Percentiles rank a stretch among this genome's conserved stretches.
Conservation (phyloP, 345 rosid species). For the Nephelium lappaceum region DNA sequence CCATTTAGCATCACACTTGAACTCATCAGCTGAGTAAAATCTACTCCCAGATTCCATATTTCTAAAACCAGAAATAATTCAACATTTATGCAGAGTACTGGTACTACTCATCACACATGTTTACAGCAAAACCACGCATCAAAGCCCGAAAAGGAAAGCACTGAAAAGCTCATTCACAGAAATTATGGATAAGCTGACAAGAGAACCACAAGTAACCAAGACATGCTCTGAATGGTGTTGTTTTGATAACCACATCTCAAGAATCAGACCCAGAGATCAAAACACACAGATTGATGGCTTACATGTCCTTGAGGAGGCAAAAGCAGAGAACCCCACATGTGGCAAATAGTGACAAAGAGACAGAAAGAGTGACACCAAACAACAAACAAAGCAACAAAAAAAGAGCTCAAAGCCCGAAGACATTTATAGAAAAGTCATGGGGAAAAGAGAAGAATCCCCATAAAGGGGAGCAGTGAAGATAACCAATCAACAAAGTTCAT, state of each 20-base stretch:
- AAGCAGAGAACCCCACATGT: conserved; percentile 46
- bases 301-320: conserved; percentile 43
- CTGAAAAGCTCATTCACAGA: conserved; percentile 33
- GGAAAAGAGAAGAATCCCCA: conserved; percentile 40
- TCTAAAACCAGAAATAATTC: conserved; percentile 26
- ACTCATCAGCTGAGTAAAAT: conserved; percentile 50
- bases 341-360: not conserved
- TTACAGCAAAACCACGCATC: conserved; percentile 25
- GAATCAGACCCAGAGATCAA: conserved; percentile 22
- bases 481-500: conserved; percentile 25
- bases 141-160: conserved; percentile 29
- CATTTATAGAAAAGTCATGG: conserved; percentile 33
- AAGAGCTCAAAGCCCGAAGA: conserved; percentile 26
- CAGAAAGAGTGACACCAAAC: conserved; percentile 10
- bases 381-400: conserved; percentile 18
- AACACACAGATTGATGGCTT: conserved; percentile 37
- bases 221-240: conserved; percentile 35
- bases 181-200: conserved; percentile 37
- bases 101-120: conserved; percentile 17
- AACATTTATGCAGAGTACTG: conserved; percentile 22
- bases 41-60: conserved; percentile 78
- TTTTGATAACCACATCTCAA: conserved; percentile 34
- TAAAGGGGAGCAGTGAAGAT: conserved; percentile 25
- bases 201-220: conserved; percentile 28
- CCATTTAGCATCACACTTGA: conserved; percentile 72